Conservation (phyloP, 352 stramenopile genomes). For the Globisporangium lucens region DNA sequence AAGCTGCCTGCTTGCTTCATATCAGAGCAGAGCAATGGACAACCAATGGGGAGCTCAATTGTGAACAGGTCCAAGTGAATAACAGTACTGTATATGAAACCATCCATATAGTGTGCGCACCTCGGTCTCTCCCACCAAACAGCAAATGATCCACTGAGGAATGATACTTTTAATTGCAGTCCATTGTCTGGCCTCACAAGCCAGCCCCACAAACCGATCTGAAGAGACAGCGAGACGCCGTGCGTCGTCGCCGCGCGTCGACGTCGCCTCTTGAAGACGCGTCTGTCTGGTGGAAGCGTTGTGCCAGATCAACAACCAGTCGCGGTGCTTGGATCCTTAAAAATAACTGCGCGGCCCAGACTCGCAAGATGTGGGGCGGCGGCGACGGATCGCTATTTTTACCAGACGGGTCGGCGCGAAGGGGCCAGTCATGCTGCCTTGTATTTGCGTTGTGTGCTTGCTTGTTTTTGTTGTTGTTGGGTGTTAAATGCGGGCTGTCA, state of each 20-base stretch:
- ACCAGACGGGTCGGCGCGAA: neutral
- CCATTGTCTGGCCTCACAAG: neutral
- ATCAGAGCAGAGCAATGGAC: neutral
- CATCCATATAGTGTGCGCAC: neutral
- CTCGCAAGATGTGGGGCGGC: neutral
- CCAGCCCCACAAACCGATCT: no score
- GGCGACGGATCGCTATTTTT: neutral
- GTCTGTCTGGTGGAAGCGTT: neutral
- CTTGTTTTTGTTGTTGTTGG: neutral
- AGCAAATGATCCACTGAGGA: neutral
- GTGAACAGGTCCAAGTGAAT: neutral
- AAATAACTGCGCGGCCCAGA: neutral
- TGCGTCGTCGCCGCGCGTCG: no score
- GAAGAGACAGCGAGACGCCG: no score
- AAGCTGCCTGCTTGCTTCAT: neutral
- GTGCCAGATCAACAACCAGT: neutral
- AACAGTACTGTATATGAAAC: neutral
- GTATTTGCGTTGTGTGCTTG: neutral
- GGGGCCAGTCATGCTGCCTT: neutral
- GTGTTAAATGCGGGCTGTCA: neutral
- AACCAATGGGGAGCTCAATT: neutral
- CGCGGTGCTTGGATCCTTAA: neutral
- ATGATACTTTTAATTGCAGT: neutral
- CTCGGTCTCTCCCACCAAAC: neutral
- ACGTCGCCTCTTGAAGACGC: no score